These are phyloP conservation scores for Themeda triandra DNA, from an alignment of 176 grass and related monocot genomes.

Conservation along the genomic window DNA sequence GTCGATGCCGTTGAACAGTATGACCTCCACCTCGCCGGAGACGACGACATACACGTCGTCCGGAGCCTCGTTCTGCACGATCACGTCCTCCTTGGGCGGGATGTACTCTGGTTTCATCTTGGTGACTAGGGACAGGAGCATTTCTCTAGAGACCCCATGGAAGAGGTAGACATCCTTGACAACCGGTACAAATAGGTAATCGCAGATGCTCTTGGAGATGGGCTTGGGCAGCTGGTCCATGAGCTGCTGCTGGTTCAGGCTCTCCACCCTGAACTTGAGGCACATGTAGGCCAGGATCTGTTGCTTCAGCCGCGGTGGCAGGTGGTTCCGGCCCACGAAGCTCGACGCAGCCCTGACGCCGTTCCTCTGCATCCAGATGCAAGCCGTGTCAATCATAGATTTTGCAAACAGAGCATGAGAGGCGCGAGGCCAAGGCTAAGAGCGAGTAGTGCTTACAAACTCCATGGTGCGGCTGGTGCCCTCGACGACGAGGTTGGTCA, in stretches of 20 bases:
- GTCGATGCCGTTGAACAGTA: conserved; percentile 30
- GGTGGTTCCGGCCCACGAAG: conserved; percentile 76
- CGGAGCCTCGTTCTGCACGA: conserved; percentile 84
- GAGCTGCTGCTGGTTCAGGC: conserved; percentile 92
- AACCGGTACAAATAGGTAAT: conserved; percentile 74
- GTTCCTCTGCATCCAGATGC: conserved; percentile 54
- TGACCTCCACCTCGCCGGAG: conserved; percentile 72
- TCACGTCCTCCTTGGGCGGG: conserved; percentile 81
- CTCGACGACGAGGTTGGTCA: conserved; percentile 93
- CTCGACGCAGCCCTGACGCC: conserved; percentile 74
- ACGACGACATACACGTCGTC: conserved; percentile 80
- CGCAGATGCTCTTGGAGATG: conserved; percentile 95
- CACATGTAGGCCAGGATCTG: conserved; percentile 94
- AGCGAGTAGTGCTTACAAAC: too few species aligned
- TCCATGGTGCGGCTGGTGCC: too few species aligned
- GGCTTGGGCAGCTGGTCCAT: conserved; percentile 91
- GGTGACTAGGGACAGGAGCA: conserved; percentile 64
- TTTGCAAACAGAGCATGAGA: too few species aligned
- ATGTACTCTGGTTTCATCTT: conserved; percentile 90
- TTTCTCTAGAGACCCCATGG: conserved; percentile 62
- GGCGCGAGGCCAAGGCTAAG: too few species aligned
- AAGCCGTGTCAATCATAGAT: background rate
- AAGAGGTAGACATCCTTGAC: conserved; percentile 92
- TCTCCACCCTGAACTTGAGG: conserved; percentile 91
- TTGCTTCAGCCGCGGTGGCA: conserved; percentile 75